Conservation (phyloP, 305 asterid genomes). For the Euphrasia arctica region DNA sequence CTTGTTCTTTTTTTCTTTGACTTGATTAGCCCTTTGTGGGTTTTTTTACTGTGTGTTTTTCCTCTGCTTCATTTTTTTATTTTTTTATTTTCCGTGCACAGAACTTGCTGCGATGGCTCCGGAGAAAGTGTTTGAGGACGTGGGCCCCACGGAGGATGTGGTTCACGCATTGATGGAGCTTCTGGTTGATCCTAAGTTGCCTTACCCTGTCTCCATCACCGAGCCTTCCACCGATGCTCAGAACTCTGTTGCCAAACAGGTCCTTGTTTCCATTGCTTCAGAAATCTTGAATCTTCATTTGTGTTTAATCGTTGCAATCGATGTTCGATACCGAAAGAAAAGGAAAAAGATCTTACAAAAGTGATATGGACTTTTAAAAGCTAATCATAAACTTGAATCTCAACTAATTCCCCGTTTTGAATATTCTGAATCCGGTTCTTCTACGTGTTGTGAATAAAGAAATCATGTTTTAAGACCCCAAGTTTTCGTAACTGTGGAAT, state of each 20-base stretch:
- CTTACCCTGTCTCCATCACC: constrained; percentile 15
- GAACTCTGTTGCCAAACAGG: constrained; percentile 60
- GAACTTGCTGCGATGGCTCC: constrained; percentile 21
- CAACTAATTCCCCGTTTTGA: background rate
- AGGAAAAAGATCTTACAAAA: too few species aligned
- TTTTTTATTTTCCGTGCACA: background rate
- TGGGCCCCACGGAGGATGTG: constrained; percentile 34
- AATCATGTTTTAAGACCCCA: background rate
- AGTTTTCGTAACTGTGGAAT: background rate
- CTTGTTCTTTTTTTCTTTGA: background rate
- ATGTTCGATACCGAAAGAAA: too few species aligned
- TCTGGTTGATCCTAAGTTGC: constrained; percentile 47
- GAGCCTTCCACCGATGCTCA: constrained; percentile 25
- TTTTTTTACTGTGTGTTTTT: background rate
- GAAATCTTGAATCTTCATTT: too few species aligned
- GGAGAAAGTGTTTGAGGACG: constrained; percentile 14
- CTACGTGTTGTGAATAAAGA: too few species aligned
- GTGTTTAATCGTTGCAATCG: too few species aligned
- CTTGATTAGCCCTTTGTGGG: background rate
- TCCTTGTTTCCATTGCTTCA: background rate
- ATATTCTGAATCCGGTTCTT: too few species aligned
- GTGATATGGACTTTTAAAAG: too few species aligned
- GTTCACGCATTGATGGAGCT: constrained; percentile 40
- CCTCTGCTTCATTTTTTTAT: background rate
- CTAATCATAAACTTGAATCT: too few species aligned